A percentile compares a stretch with the other conserved stretches of the same genome.
phyloP scores from a whole-genome alignment of 371 early-diverging fungal species.

The Rhizopus stolonifer region DNA sequence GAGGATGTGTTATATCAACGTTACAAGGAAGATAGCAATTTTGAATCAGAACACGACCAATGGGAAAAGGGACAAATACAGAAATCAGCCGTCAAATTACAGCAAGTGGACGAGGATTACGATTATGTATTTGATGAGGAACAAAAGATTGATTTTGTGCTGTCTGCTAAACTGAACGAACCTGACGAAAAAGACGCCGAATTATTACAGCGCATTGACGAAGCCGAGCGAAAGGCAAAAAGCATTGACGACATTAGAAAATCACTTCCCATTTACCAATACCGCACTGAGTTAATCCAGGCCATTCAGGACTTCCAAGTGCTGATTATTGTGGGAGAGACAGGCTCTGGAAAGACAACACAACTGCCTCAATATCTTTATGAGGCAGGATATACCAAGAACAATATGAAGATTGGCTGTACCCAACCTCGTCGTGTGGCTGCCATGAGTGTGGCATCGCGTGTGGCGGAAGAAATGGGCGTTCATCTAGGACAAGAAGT shows the following conservation, averaged over 20 bases:
- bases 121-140: constrained; percentile 95
- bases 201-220: constrained; percentile 61
- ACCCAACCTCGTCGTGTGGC: constrained; percentile 99
- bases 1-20: constrained; percentile 84
- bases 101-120: constrained; percentile 73
- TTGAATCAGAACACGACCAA: constrained; percentile 90
- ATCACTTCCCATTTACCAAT: constrained; percentile 89
- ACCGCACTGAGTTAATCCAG: constrained; percentile 76
- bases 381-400: constrained; percentile 91
- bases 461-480: constrained; percentile 96
- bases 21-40: constrained; percentile 81
- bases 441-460: constrained; percentile 97
- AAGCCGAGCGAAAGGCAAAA: constrained; percentile 69
- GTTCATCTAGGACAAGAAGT: constrained; percentile 92
- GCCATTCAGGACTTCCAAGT: constrained; percentile 88
- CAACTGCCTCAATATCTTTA: constrained; percentile 98
- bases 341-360: constrained; percentile 99
- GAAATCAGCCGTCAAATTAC: constrained; percentile 56
- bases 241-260: constrained; percentile 88
- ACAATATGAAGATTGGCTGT: constrained; percentile 92
- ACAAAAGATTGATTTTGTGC: constrained; percentile 89
- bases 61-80: constrained; percentile 90
- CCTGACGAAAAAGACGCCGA: constrained; percentile 57
- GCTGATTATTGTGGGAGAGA: constrained; percentile 95
- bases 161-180: constrained; percentile 70